A percentile compares a stretch with the other conserved stretches of the same genome.
phyloP scores from a whole-genome alignment of 2,329 filamentous ascomycete genomes.

The Phaeomoniella chlamydospora region DNA sequence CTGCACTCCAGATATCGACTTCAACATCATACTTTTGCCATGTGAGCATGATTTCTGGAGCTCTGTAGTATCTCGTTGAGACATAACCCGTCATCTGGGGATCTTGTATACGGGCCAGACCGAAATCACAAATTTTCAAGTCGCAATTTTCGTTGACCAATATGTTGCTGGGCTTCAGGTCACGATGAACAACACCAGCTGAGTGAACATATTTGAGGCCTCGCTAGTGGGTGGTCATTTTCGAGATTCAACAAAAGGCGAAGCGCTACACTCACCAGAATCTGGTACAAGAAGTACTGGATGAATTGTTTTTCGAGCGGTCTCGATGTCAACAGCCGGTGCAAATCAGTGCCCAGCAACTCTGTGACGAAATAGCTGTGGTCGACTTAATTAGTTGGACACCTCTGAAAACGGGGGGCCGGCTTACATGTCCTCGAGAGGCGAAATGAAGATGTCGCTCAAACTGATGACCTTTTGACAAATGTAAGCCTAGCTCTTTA shows the following conservation, averaged over 20 bases:
- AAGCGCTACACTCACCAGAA: constrained; percentile 54
- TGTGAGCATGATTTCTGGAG: constrained; percentile 98
- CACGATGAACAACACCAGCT: constrained; percentile 90
- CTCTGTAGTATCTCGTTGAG: constrained; percentile 95
- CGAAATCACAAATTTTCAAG: constrained; percentile 98
- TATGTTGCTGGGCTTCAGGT: constrained; percentile 97
- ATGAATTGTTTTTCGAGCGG: constrained; percentile 99
- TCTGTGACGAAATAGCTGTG: constrained; percentile 93
- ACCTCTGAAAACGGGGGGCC: constrained; percentile 1
- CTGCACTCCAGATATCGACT: constrained; percentile 98
- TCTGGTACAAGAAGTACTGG: constrained; percentile 99
- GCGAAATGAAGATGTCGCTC: constrained; percentile 99
- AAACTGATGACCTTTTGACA: constrained; percentile 71
- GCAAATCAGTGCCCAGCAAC: constrained; percentile 88
- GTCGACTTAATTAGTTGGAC: constrained; percentile 8
- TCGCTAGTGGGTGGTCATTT: constrained; percentile 41
- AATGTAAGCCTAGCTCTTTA: constrained; percentile 8
- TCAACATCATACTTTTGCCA: constrained; percentile 99
- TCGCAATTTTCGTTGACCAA: constrained; percentile 99
- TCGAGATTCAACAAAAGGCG: background rate
- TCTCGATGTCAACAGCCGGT: constrained; percentile 84
- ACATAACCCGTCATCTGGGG: constrained; percentile 99
- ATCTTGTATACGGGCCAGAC: constrained; percentile 91
- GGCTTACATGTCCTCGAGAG: constrained; percentile 88
- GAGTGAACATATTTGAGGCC: constrained; percentile 99